Evolutionary conservation across 75 land plant genomes (phyloP).

Genomic region (Isoetes taiwanensis): DNA sequence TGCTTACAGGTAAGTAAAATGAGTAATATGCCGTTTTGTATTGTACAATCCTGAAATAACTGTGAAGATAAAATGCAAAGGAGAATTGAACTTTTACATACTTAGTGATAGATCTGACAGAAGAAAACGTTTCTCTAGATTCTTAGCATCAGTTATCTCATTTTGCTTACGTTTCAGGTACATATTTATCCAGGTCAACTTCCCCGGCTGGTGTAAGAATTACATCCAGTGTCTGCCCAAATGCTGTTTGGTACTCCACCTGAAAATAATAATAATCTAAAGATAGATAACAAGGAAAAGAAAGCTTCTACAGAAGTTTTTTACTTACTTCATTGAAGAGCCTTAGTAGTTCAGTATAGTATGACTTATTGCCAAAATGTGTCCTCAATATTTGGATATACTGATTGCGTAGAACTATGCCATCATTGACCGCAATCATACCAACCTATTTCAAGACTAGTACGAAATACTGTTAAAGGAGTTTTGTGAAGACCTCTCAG

Average conservation of each 20-base stretch:
- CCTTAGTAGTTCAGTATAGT: conserved; percentile 78
- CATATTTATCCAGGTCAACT: conserved; percentile 76
- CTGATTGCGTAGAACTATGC: conserved; percentile 78
- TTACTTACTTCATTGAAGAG: conserved; percentile 81
- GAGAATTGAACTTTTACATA: not conserved
- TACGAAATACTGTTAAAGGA: not conserved
- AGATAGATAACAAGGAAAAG: no score
- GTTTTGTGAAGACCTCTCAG: conserved; percentile 1
- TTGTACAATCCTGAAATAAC: conserved; percentile 79
- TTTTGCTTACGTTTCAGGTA: conserved; percentile 52
- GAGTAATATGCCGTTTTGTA: conserved; percentile 98
- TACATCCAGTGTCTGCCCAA: conserved; percentile 92
- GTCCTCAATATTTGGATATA: conserved; percentile 59
- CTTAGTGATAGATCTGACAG: not conserved
- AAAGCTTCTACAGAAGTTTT: no score
- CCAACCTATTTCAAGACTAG: conserved; percentile 45
- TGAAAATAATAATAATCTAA: conserved; percentile 13
- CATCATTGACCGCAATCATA: conserved; percentile 86
- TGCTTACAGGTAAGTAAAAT: conserved; percentile 92
- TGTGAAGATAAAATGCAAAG: conserved; percentile 21
- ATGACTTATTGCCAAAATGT: conserved; percentile 60
- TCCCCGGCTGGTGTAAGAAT: conserved; percentile 91
- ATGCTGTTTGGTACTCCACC: conserved; percentile 96
- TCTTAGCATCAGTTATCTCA: no score
- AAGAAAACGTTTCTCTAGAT: not conserved